Evolutionary conservation across 352 stramenopile genomes (phyloP), one percentile per base, ranked within the genome.

Genomic region (Pythium rhizo-oryzae): DNA sequence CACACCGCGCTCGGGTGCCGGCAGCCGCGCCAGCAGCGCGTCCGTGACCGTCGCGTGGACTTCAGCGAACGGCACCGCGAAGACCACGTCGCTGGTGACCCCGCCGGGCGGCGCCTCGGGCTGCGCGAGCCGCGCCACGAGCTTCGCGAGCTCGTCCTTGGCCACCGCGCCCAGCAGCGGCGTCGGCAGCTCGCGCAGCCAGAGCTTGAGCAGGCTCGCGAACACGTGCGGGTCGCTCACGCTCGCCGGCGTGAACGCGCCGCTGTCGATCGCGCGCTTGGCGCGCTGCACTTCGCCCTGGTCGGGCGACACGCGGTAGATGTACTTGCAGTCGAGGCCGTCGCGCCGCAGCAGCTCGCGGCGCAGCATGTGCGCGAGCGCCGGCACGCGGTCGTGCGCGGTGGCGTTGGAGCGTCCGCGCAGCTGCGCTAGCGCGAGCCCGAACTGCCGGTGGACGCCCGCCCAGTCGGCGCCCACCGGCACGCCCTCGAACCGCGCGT

Each of bases 131-230:
- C 21, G 23, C 47, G 62, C 35, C 7, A 85, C 23, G 15, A 75
- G 47, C 0, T 64, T 23, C 1, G 65, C 47, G 3, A 81, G 41
- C 59, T 83, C 56, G 16, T 47, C 56, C 2, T 53, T 44, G 11
- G 46, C 24, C 16, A 72, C 24, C 1, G n/a, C 25, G 18, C 67
- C 59, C 3, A 90, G 56, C 67, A 92, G 46, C 16, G 77, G 76
- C 15, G 19, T 58, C 0, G 84, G 81, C 39, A 92, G 70, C 19
- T 92, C 80, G 13, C 83, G 78, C 5, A 91, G 69, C 80, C 79
- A 91, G n/a, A 77, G 59, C 51, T 91, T 91, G 44, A 90, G 59
- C 23, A 91, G 74, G 60, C 81, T 86, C 0, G 79, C 79, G 61
- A 84, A 88, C 4, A 90, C 74, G 46, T 85, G 79, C 13, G 81